Conservation (phyloP, 208 protist genomes). For the Angomonas ambiguus region DNA sequence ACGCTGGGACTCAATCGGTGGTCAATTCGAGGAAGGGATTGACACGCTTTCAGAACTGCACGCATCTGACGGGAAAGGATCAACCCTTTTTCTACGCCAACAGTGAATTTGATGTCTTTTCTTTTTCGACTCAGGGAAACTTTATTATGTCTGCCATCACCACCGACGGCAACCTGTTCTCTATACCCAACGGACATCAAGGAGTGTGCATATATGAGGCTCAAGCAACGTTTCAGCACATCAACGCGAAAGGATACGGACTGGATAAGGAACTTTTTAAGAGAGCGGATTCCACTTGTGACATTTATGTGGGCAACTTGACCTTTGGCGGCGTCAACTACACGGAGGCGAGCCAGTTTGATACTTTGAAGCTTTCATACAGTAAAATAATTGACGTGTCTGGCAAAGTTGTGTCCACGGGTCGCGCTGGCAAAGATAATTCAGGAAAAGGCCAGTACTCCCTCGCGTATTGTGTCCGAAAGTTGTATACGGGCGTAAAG, state of each 20-base stretch:
- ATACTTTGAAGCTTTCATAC: not conserved
- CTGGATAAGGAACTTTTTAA: not conserved
- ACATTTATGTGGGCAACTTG: not conserved
- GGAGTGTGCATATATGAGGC: not conserved
- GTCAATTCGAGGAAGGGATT: not conserved
- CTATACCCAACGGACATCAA: not conserved
- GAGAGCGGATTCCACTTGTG: not conserved
- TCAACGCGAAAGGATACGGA: not conserved
- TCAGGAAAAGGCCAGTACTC: not conserved
- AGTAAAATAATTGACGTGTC: not conserved
- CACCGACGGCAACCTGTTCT: not conserved
- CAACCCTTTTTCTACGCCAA: not conserved
- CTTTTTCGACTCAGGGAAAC: not conserved
- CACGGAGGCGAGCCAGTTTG: not conserved
- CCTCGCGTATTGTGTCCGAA: not conserved
- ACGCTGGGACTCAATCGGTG: not conserved
- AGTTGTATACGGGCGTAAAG: not conserved
- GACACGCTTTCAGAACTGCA: not conserved
- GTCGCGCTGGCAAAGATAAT: not conserved
- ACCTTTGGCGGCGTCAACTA: conserved; percentile 5
- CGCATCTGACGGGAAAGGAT: not conserved
- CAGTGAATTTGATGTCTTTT: not conserved
- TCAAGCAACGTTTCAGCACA: not conserved
- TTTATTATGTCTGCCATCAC: not conserved
- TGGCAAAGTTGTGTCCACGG: not conserved